These are phyloP conservation scores for Pisolithus marmoratus DNA, from an alignment of 768 basidiomycete genomes.

Conservation along the genomic window DNA sequence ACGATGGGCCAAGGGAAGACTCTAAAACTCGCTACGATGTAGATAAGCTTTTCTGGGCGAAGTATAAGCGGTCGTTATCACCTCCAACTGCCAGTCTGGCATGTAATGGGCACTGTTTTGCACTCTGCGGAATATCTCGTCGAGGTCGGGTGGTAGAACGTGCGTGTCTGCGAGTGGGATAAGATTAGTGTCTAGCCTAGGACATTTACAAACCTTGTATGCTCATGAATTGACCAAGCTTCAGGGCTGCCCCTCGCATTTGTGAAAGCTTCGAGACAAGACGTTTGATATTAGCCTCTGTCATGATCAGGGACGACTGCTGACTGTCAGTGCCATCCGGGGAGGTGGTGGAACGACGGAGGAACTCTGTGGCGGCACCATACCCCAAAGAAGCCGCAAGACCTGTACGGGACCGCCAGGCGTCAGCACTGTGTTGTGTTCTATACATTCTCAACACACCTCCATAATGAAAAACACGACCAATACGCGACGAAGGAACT, in stretches of 20 bases:
- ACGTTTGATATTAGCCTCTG: conserved; percentile 84
- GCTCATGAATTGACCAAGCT: conserved; percentile 95
- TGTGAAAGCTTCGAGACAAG: conserved; percentile 88
- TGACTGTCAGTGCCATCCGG: conserved; percentile 22
- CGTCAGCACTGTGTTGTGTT: neutral
- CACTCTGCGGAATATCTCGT: conserved; percentile 82
- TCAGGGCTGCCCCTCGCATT: conserved; percentile 96
- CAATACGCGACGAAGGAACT: conserved; percentile 87
- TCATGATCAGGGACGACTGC: conserved; percentile 67
- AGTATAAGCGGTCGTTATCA: conserved; percentile 22
- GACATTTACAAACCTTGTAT: conserved; percentile 64
- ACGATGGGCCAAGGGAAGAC: conserved; percentile 67
- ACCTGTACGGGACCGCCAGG: conserved; percentile 41
- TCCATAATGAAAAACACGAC: conserved; percentile 91
- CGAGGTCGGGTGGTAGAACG: conserved; percentile 79
- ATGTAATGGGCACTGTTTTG: conserved; percentile 97
- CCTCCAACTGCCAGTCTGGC: conserved; percentile 99
- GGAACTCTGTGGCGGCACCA: conserved; percentile 83
- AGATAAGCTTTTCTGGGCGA: neutral
- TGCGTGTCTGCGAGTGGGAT: conserved; percentile 63
- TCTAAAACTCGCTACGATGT: conserved; percentile 57
- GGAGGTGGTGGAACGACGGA: conserved; percentile 57
- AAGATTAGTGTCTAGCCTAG: neutral
- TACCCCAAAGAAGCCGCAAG: conserved; percentile 85
- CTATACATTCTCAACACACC: conserved; percentile 39